Percentiles rank a stretch among this genome's conserved stretches.
Conservation (phyloP, 805 yeast species). For the Clavispora phyllophila region DNA sequence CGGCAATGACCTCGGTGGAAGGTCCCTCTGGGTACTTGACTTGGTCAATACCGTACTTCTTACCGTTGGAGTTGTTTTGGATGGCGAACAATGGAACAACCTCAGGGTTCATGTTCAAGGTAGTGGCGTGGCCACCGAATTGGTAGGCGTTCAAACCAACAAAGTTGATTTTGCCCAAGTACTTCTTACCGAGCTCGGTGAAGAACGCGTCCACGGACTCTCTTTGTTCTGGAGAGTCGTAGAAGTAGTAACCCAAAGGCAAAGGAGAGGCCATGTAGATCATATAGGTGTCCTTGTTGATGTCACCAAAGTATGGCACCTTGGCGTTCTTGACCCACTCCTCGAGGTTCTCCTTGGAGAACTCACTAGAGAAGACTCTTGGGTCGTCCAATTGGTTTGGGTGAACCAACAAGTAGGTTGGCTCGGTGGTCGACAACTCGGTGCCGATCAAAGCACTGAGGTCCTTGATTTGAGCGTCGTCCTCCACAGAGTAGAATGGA, state of each 20-base stretch:
- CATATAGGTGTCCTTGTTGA: conserved; percentile 73
- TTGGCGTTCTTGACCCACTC: conserved; percentile 56
- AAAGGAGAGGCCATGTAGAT: conserved; percentile 63
- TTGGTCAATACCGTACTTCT: conserved; percentile 77
- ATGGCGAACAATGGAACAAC: conserved; percentile 84
- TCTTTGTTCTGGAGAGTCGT: conserved; percentile 63
- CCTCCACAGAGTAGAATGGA: conserved; percentile 51
- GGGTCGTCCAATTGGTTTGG: conserved; percentile 40
- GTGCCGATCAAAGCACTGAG: conserved; percentile 29
- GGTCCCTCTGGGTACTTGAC: conserved; percentile 43
- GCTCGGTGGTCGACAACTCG: conserved; percentile 23
- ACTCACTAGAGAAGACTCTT: conserved; percentile 40
- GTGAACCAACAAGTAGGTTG: conserved; percentile 44
- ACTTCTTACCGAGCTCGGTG: conserved; percentile 60
- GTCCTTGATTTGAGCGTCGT: conserved; percentile 35
- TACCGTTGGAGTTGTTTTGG: conserved; percentile 63
- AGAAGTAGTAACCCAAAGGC: conserved; percentile 89
- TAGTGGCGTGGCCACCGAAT: conserved; percentile 83
- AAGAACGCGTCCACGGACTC: conserved; percentile 48
- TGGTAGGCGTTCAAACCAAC: conserved; percentile 80
- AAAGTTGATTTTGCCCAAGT: conserved; percentile 77
- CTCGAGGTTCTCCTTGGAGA: conserved; percentile 32
- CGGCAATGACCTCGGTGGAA: conserved; percentile 42
- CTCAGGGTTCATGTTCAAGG: conserved; percentile 75
- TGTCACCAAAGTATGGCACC: conserved; percentile 83